phyloP scores from a whole-genome alignment of 164 flowering plant genomes.

The Cinnamomum micranthum region DNA sequence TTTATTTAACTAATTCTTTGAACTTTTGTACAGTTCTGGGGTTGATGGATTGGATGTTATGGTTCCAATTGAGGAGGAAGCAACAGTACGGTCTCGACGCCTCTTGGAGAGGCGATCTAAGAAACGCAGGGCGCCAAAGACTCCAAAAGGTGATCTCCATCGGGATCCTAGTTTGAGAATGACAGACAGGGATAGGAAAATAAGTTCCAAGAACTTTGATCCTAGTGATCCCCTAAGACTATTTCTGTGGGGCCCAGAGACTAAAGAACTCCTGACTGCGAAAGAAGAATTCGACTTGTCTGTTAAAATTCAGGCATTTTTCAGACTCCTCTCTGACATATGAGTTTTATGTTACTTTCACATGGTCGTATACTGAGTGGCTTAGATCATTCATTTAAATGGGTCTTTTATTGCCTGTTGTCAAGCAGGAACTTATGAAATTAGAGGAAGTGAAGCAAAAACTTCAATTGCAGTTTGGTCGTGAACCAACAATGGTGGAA shows the following conservation, averaged over 20 bases:
- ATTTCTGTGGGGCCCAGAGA: conserved; percentile 62
- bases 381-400: background rate
- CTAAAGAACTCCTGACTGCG: conserved; percentile 58
- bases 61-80: conserved; percentile 20
- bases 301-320: conserved; percentile 55
- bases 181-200: conserved; percentile 21
- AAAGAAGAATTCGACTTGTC: conserved; percentile 67
- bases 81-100: conserved; percentile 62
- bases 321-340: background rate
- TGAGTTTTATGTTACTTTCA: no score
- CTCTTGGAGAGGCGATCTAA: conserved; percentile 56
- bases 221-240: conserved; percentile 58
- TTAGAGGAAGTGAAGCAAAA: conserved; percentile 59
- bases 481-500: conserved; percentile 83
- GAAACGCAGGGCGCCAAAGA: conserved; percentile 41
- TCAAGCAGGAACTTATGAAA: conserved; percentile 50
- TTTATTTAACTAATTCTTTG: background rate
- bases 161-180: conserved; percentile 24
- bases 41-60: conserved; percentile 20
- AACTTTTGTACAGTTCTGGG: conserved; percentile 22
- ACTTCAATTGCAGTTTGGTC: conserved; percentile 60
- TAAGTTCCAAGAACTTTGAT: conserved; percentile 24
- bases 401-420: conserved; percentile 5
- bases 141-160: conserved; percentile 15
- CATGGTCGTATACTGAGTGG: no score